Evolutionary conservation across 371 early-diverging fungal genomes (phyloP).

Genomic region (Apophysomyces elegans): DNA sequence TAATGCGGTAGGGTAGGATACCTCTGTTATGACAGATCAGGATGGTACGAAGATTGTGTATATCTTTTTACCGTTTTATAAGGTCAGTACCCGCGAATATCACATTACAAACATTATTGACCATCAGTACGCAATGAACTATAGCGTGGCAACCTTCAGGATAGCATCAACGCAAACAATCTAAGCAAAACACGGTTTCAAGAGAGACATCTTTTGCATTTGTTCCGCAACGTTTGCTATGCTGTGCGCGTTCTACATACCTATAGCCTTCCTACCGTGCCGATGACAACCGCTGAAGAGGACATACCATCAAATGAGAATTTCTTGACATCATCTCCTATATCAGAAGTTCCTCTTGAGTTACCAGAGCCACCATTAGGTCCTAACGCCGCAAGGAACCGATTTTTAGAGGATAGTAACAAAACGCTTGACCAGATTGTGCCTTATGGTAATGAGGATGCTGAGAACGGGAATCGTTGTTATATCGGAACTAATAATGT

Average conservation of each 20-base stretch:
- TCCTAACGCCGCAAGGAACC: neutral
- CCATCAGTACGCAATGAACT: neutral
- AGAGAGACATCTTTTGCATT: slow-evolving; percentile 61
- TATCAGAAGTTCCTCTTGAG: slow-evolving; percentile 4
- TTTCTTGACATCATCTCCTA: slow-evolving; percentile 8
- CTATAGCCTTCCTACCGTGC: slow-evolving; percentile 53
- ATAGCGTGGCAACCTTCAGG: slow-evolving; percentile 61
- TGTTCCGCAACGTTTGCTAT: slow-evolving; percentile 66
- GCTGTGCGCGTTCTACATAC: slow-evolving; percentile 65
- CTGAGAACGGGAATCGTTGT: neutral
- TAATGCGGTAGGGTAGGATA: slow-evolving; percentile 40
- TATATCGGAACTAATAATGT: neutral
- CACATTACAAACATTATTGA: neutral
- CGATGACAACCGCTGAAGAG: slow-evolving; percentile 36
- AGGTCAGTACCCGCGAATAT: slow-evolving; percentile 32
- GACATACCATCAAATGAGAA: slow-evolving; percentile 25
- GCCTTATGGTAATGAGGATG: slow-evolving; percentile 15
- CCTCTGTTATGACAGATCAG: slow-evolving; percentile 55
- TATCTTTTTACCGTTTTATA: slow-evolving; percentile 67
- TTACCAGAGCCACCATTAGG: neutral
- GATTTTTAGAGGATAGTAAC: neutral
- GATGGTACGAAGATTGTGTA: slow-evolving; percentile 67
- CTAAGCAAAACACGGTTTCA: slow-evolving; percentile 55
- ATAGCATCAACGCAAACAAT: slow-evolving; percentile 60
- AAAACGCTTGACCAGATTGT: slow-evolving; percentile 6